A percentile compares a stretch with the other conserved stretches of the same genome.
Evolutionary conservation across 768 basidiomycete genomes (phyloP).

Genomic region (Lyophyllum shimeji): DNA sequence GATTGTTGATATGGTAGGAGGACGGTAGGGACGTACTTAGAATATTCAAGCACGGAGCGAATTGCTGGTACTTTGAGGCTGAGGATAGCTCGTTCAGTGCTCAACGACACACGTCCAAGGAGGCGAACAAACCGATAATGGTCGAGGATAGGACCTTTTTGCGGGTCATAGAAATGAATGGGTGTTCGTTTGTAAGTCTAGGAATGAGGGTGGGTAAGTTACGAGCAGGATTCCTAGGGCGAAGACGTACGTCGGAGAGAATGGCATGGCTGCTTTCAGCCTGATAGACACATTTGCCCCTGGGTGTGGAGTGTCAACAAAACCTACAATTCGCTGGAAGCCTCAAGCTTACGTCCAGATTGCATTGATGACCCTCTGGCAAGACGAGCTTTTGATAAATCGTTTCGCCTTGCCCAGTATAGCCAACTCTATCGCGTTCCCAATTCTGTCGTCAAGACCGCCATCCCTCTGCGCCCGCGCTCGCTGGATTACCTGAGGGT

Average conservation of each 20-base stretch:
- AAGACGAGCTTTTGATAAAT: conserved; percentile 87
- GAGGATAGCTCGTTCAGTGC: neutral
- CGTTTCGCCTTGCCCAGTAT: conserved; percentile 84
- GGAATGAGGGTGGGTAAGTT: neutral
- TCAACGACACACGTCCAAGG: neutral
- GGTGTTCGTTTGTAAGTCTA: conserved; percentile 93
- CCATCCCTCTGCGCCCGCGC: conserved; percentile 67
- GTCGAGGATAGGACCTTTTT: conserved; percentile 90
- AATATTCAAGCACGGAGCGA: conserved; percentile 86
- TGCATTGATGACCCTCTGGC: conserved; percentile 86
- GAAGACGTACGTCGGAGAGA: conserved; percentile 72
- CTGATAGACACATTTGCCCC: conserved; percentile 90
- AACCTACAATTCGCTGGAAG: neutral
- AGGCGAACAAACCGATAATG: conserved; percentile 74
- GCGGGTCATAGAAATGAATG: conserved; percentile 92
- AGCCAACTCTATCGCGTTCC: conserved; percentile 92
- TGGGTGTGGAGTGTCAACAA: conserved; percentile 24
- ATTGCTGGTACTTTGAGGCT: conserved; percentile 93
- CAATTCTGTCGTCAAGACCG: conserved; percentile 75
- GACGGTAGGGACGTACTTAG: conserved; percentile 54
- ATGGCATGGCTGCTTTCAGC: conserved; percentile 86
- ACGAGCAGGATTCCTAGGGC: neutral
- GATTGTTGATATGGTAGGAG: neutral
- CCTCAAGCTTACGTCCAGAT: conserved; percentile 65
- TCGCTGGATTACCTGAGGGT: conserved; percentile 51